Evolutionary conservation across 495 filamentous ascomycete genomes (phyloP).

Genomic region (Talaromyces adpressus): DNA sequence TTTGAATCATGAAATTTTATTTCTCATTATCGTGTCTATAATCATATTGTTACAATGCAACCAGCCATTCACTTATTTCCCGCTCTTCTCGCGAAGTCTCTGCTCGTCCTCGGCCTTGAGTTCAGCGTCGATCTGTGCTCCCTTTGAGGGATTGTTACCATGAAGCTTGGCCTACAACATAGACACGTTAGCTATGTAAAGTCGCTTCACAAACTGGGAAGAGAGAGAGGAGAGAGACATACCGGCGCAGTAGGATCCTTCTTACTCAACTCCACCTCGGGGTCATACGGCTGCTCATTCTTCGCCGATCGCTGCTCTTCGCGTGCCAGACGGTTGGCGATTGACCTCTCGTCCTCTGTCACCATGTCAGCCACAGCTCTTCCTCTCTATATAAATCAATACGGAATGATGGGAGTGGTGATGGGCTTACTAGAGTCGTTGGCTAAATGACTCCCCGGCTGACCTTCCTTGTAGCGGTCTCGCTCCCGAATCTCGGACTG

Average conservation of each 20-base stretch:
- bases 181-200: background rate
- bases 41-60: background rate
- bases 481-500: conserved; percentile 45
- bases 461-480: conserved; percentile 60
- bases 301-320: conserved; percentile 46
- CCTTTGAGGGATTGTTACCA: conserved; percentile 63
- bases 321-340: conserved; percentile 67
- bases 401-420: too few relatives aligned
- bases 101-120: conserved; percentile 65
- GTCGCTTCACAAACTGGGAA: too few relatives aligned
- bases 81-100: conserved; percentile 54
- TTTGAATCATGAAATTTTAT: background rate
- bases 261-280: conserved; percentile 51
- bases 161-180: conserved; percentile 54
- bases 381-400: too few relatives aligned
- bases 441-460: conserved; percentile 54
- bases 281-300: conserved; percentile 28
- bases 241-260: conserved; percentile 64
- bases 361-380: background rate
- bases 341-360: conserved; percentile 70
- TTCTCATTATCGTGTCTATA: background rate
- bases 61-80: conserved; percentile 25
- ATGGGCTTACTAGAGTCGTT: conserved; percentile 60
- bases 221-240: conserved; percentile 19
- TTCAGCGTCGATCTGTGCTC: conserved; percentile 65